These are phyloP conservation scores for Ashbya aceris DNA, from an alignment of 1,139 yeast genomes.

Conservation along the genomic window DNA sequence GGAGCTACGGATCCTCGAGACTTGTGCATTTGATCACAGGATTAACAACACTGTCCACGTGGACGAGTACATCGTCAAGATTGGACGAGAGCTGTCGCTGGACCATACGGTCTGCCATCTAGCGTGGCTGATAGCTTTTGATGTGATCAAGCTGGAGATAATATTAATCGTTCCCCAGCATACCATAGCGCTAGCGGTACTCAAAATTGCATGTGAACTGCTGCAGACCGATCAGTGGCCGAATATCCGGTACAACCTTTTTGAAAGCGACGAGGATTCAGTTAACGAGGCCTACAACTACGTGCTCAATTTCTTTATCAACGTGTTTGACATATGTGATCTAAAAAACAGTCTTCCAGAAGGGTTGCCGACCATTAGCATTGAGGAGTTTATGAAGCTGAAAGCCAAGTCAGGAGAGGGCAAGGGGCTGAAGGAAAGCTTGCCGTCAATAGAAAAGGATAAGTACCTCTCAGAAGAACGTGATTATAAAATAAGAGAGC, in stretches of 20 bases:
- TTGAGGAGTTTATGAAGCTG: constrained; percentile 41
- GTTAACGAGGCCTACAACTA: constrained; percentile 56
- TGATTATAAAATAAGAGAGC: constrained; percentile 30
- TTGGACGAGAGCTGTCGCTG: constrained; percentile 47
- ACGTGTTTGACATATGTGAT: constrained; percentile 37
- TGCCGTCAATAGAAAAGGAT: constrained; percentile 21
- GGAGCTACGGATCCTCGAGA: constrained; percentile 69
- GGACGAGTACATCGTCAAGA: constrained; percentile 62
- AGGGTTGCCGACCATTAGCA: constrained; percentile 13
- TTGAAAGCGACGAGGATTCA: constrained; percentile 40
- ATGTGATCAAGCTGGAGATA: constrained; percentile 63
- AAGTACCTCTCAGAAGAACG: constrained; percentile 25
- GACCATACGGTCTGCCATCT: constrained; percentile 40
- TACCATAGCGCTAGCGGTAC: constrained; percentile 63
- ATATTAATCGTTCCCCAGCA: constrained; percentile 72
- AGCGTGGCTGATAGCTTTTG: constrained; percentile 73
- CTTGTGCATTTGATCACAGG: constrained; percentile 67
- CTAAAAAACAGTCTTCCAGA: constrained; percentile 25
- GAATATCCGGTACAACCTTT: constrained; percentile 30
- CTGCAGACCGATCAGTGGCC: constrained; percentile 17
- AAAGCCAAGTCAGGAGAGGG: constrained; percentile 41
- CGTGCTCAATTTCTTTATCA: constrained; percentile 52
- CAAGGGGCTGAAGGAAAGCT: constrained; percentile 34
- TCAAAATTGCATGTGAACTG: constrained; percentile 42
- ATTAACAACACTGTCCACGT: constrained; percentile 37